phyloP scores from a whole-genome alignment of 306 rosid species.

The Nissolia schottii region DNA sequence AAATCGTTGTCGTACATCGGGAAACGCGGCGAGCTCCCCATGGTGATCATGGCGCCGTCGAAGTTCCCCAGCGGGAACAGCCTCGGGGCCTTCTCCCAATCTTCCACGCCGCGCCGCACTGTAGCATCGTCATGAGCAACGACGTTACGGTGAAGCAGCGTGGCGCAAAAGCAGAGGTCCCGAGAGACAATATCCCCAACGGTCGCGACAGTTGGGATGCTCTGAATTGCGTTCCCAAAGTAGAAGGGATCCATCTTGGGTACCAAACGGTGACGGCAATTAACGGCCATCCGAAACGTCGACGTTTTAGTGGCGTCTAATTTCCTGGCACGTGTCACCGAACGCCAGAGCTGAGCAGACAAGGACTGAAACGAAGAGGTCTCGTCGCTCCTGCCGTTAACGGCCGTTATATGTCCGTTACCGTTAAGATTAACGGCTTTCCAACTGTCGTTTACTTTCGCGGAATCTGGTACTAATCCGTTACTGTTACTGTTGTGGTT shows the following conservation, averaged over 20 bases:
- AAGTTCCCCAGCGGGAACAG: slow-evolving; percentile 77
- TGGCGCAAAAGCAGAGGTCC: slow-evolving; percentile 61
- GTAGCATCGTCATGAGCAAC: slow-evolving; percentile 52
- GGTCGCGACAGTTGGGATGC: slow-evolving; percentile 67
- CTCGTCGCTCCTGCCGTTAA: slow-evolving; percentile 32
- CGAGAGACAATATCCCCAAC: slow-evolving; percentile 45
- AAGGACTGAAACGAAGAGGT: slow-evolving; percentile 86
- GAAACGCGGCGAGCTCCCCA: slow-evolving; percentile 93
- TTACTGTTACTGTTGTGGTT: slow-evolving; percentile 19
- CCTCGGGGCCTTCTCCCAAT: slow-evolving; percentile 74
- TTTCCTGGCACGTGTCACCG: slow-evolving; percentile 75
- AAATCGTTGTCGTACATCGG: slow-evolving; percentile 91
- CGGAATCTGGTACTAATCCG: slow-evolving; percentile 31
- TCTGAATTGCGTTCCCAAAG: slow-evolving; percentile 91
- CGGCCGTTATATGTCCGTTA: slow-evolving; percentile 5
- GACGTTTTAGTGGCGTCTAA: slow-evolving; percentile 43
- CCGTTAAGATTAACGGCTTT: slow-evolving; percentile 33
- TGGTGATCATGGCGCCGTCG: slow-evolving; percentile 82
- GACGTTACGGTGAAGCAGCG: slow-evolving; percentile 63
- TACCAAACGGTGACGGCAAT: slow-evolving; percentile 70
- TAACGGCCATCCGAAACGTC: slow-evolving; percentile 93
- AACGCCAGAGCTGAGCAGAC: slow-evolving; percentile 79
- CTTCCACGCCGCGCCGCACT: slow-evolving; percentile 62
- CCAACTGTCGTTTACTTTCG: slow-evolving; percentile 53
- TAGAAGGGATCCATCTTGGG: slow-evolving; percentile 68